These are phyloP conservation scores for Monosporascus sp. DNA, from an alignment of 2,329 filamentous ascomycete species.

Conservation along the genomic window DNA sequence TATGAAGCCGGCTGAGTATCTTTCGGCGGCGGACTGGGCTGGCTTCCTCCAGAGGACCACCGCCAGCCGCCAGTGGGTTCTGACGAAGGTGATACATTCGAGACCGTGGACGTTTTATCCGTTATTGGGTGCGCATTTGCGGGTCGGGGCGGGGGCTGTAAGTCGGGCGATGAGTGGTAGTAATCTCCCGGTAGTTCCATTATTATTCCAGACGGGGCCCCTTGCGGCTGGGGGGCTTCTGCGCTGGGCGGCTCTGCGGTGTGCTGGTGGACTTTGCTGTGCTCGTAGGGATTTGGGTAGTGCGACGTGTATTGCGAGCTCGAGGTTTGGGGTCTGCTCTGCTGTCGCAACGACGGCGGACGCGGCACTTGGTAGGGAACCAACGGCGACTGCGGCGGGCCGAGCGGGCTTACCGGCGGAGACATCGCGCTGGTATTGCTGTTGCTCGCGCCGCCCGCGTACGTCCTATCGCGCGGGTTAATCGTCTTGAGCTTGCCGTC, in stretches of 20 bases:
- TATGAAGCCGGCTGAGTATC: constrained; percentile 31
- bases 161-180: constrained; percentile 31
- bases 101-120: constrained; percentile 24
- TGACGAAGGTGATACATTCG: constrained; percentile 20
- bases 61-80: constrained; percentile 28
- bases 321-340: constrained; percentile 27
- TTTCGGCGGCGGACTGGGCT: constrained; percentile 22
- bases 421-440: constrained; percentile 12
- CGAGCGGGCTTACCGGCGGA: constrained; percentile 4
- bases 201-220: constrained; percentile 11
- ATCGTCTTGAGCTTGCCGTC: constrained; percentile 57
- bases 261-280: constrained; percentile 14
- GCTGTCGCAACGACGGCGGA: constrained; percentile 28
- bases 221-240: constrained; percentile 4
- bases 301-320: constrained; percentile 22
- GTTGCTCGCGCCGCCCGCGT: constrained; percentile 7
- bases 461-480: constrained; percentile 36
- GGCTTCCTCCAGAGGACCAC: constrained; percentile 35
- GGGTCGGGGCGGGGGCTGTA: constrained; percentile 20
- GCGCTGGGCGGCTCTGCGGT: constrained; percentile 36
- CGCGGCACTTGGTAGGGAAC: constrained; percentile 36
- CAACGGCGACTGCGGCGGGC: constrained; percentile 22
- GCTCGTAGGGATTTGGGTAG: constrained; percentile 13
- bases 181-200: constrained; percentile 44
- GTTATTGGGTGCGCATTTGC: constrained; percentile 22